Evolutionary conservation across 1,284 basidiomycete species (phyloP).

Genomic region (Melampsora americana): DNA sequence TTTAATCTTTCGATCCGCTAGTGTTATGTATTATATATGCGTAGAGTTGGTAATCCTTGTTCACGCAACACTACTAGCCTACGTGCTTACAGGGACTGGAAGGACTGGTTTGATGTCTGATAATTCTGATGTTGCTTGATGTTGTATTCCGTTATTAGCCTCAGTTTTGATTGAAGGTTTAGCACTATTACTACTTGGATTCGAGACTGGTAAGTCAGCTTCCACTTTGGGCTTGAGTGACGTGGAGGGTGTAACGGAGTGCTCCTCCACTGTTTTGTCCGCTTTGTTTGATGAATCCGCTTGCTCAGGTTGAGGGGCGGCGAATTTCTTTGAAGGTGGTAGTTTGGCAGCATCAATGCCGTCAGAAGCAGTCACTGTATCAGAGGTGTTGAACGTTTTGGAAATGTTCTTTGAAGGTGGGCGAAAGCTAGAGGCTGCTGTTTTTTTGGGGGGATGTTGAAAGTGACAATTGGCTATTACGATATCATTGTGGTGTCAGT

Average conservation of each 20-base stretch:
- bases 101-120: conserved; percentile 3
- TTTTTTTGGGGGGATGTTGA: conserved; percentile 25
- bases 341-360: conserved; percentile 1
- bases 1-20: no score
- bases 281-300: neutral
- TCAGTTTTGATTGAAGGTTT: neutral
- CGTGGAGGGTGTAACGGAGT: neutral
- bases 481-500: neutral
- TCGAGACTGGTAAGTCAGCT: neutral
- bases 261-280: neutral
- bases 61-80: neutral
- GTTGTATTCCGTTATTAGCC: conserved; percentile 3
- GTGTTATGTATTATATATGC: no score
- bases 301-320: conserved; percentile 4
- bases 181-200: neutral
- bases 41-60: no score
- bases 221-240: neutral
- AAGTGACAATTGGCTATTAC: conserved; percentile 30
- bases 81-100: conserved; percentile 2
- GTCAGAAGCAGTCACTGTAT: neutral
- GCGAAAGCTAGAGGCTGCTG: neutral
- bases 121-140: conserved; percentile 3
- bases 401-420: conserved; percentile 38
- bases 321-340: conserved; percentile 15
- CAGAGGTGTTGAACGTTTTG: conserved; percentile 27